Base-by-base conservation (phyloP, 768 basidiomycete species). In the Auricularia heimuer region DNA sequence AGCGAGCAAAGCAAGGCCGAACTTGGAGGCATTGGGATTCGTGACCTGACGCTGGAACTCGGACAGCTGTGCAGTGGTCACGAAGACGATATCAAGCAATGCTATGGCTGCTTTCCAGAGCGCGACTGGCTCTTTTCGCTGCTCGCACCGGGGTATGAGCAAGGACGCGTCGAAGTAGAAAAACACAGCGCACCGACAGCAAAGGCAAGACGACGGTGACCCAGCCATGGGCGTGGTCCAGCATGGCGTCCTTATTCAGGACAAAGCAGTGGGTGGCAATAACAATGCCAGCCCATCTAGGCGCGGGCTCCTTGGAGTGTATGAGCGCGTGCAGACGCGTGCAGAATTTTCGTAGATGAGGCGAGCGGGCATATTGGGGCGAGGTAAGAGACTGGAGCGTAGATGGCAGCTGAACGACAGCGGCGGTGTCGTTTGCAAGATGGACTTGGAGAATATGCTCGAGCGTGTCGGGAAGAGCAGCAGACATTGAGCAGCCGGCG, bases 21-120 rank as follows among this genome's bases (percentile, higher is more conserved):
- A 85, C 75, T 91, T 93, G 18, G 86, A 80, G 33, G 92, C 79
- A 69, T 85, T 85, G 2, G 92, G 91, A 3, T 80, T 78, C 42
- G 82, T 83, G 3, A 92, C 77, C 73, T 93, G 91, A 71, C 92
- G 80, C 71, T 92, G 89, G 73, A 92, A 93, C 73, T 93, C 92
- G 36, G 85, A 78, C n/a, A 83, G 77, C 71, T 85, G 82, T 29
- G 76, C 75, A 2, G 86, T 84, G 63, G 76, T 77, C 34, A 80
- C 81, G 70, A 92, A 88, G 3, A 94, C 80, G 24, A 80, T 75
- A 51, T 81, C 74, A 61, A 90, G 70, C 18, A 92, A 83, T 56
- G 85, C 80, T n/a, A 90, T 81, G 12, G 84, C 78, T 3, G 84
- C 86, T 72, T 84, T 89, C 45, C 85, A 65, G 10, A 79, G 79